Conservation (phyloP, 257 asterid genomes). For the Haberlea rhodopensis region DNA sequence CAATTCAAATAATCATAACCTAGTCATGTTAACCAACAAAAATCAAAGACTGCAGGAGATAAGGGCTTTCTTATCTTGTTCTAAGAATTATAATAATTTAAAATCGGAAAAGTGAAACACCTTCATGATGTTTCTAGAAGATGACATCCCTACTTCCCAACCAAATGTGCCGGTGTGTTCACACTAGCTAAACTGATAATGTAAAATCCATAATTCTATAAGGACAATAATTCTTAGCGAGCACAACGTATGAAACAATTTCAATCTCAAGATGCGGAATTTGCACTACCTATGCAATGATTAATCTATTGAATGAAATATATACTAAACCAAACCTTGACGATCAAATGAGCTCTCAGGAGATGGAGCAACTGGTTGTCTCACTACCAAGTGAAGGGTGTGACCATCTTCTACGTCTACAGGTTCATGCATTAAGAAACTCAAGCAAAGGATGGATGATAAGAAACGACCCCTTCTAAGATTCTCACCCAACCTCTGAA, state of each 20-base stretch:
- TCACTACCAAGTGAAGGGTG: conserved; percentile 86
- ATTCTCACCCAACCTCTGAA: conserved; percentile 11
- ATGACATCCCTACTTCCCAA: background rate
- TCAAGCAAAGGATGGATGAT: conserved; percentile 20
- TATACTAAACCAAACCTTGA: conserved; percentile 47
- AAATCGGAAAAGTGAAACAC: background rate
- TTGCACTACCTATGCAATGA: background rate
- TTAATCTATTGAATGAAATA: conserved; percentile 14
- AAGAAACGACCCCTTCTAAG: conserved; percentile 6
- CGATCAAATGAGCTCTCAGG: conserved; percentile 43
- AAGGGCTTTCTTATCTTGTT: background rate
- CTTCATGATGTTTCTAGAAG: background rate
- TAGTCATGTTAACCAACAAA: background rate
- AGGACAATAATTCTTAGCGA: background rate
- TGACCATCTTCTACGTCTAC: conserved; percentile 98
- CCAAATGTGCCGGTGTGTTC: background rate
- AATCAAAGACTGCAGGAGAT: background rate
- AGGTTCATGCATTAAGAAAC: conserved; percentile 53
- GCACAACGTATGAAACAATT: conserved; percentile 8
- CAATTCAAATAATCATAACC: background rate
- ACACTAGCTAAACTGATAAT: background rate
- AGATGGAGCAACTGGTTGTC: conserved; percentile 62
- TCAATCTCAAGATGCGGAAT: conserved; percentile 12
- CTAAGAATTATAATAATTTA: too few species aligned
- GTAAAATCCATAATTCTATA: conserved; percentile 10